Conservation (phyloP, 1,284 basidiomycete genomes). For the Serendipita sp. region DNA sequence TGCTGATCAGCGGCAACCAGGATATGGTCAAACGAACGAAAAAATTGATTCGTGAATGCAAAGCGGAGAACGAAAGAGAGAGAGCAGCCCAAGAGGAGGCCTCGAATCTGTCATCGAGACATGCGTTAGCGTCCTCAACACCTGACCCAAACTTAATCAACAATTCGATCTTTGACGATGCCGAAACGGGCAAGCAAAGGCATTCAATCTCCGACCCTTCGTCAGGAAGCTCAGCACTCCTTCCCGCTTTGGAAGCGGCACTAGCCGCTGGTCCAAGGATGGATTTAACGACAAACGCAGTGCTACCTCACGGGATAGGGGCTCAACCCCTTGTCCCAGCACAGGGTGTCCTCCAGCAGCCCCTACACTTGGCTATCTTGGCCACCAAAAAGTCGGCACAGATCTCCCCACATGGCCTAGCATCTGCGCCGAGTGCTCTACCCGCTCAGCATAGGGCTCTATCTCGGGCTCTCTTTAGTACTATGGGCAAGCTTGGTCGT, state of each 20-base stretch:
- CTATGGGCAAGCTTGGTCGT: constrained; percentile 64
- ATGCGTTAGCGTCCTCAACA: neutral
- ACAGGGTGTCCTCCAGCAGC: constrained; percentile 17
- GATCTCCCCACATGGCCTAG: constrained; percentile 21
- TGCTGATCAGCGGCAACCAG: constrained; percentile 22
- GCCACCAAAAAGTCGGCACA: constrained; percentile 22
- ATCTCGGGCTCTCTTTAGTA: constrained; percentile 65
- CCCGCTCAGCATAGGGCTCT: constrained; percentile 49
- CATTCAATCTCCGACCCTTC: neutral
- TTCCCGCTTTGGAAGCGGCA: neutral
- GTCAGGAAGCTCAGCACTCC: neutral
- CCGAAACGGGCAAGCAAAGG: neutral
- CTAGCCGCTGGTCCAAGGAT: neutral
- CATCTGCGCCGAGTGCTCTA: constrained; percentile 28
- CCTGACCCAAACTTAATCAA: neutral
- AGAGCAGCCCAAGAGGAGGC: neutral
- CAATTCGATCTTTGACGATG: neutral
- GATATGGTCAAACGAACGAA: constrained; percentile 65
- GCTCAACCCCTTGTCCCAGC: neutral
- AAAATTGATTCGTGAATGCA: constrained; percentile 68
- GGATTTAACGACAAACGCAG: neutral
- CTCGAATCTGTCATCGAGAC: neutral
- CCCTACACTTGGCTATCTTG: constrained; percentile 27
- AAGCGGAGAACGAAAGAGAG: constrained; percentile 35
- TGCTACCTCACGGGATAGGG: neutral